These are phyloP conservation scores for Gaertneriomyces semiglobifer DNA, from an alignment of 192 early-diverging fungal genomes.

Conservation along the genomic window DNA sequence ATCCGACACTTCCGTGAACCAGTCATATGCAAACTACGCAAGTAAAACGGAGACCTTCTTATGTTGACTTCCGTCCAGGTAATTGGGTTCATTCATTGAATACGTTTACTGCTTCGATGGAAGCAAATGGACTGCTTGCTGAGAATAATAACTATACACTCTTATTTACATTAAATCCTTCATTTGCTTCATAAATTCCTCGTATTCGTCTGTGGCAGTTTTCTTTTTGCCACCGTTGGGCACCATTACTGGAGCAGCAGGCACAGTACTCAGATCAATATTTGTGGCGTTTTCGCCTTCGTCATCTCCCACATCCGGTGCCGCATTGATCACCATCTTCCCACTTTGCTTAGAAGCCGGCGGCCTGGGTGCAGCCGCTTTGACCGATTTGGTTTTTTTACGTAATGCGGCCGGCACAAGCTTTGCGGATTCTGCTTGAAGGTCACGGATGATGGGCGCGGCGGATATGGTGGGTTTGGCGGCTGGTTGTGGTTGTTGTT, in stretches of 20 bases:
- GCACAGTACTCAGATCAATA: not conserved
- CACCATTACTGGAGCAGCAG: not conserved
- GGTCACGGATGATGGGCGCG: conserved; percentile 72
- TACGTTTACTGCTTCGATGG: no score
- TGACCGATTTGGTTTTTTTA: conserved; percentile 42
- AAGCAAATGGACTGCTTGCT: no score
- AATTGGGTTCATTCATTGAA: no score
- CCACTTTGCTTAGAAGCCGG: not conserved
- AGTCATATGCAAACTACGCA: no score
- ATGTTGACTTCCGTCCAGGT: no score
- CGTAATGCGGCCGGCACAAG: conserved; percentile 66
- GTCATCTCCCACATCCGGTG: conserved; percentile 62
- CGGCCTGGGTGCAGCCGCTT: conserved; percentile 3
- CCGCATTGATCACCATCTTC: conserved; percentile 57
- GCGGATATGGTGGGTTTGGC: conserved; percentile 59
- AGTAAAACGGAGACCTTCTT: no score
- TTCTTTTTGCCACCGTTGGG: conserved; percentile 1
- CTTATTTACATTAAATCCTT: conserved; percentile 21
- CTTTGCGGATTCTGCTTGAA: conserved; percentile 73
- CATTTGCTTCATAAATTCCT: conserved; percentile 62
- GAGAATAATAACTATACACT: not conserved
- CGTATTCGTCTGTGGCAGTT: conserved; percentile 59
- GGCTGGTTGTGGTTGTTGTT: conserved; percentile 15
- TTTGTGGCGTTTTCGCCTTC: conserved; percentile 4
- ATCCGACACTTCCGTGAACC: no score